Evolutionary conservation across 257 asterid species (phyloP).

Genomic region (Marsdenia floribunda): DNA sequence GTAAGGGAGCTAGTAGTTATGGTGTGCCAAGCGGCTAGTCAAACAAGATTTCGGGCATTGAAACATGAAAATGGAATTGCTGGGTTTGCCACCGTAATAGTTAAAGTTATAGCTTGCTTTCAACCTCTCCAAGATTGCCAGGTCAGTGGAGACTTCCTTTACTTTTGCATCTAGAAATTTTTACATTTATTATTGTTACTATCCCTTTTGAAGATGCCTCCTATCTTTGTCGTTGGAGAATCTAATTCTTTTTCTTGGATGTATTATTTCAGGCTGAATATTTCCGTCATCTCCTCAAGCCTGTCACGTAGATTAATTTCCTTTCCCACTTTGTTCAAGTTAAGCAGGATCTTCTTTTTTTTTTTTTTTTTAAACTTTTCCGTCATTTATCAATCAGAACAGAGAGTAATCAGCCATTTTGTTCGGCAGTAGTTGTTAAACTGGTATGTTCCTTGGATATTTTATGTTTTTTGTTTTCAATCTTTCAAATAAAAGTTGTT

Average conservation of each 20-base stretch:
- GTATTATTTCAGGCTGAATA: conserved; percentile 84
- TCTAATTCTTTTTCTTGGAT: conserved; percentile 21
- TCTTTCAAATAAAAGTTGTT: background rate
- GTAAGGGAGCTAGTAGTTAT: conserved; percentile 79
- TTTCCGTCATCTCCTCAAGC: conserved; percentile 86
- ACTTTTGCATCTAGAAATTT: conserved; percentile 2
- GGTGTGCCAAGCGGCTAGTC: conserved; percentile 98
- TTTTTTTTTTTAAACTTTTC: conserved; percentile 21
- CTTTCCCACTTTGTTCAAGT: conserved; percentile 41
- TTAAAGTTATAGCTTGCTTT: conserved; percentile 96
- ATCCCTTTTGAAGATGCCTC: conserved; percentile 14
- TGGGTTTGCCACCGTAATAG: conserved; percentile 82
- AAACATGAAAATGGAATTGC: conserved; percentile 87
- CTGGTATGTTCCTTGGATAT: conserved; percentile 22
- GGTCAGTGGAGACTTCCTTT: conserved; percentile 35
- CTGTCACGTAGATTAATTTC: conserved; percentile 80
- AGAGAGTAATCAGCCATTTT: conserved; percentile 36
- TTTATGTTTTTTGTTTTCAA: background rate
- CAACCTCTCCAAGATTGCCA: conserved; percentile 99
- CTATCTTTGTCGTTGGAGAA: background rate
- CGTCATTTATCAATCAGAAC: conserved; percentile 34
- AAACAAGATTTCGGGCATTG: conserved; percentile 94
- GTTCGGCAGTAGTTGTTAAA: conserved; percentile 20
- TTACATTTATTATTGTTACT: background rate
- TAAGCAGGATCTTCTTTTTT: conserved; percentile 45